phyloP scores from a whole-genome alignment of 495 filamentous ascomycete species.

The Penicillium macrosclerotiorum region DNA sequence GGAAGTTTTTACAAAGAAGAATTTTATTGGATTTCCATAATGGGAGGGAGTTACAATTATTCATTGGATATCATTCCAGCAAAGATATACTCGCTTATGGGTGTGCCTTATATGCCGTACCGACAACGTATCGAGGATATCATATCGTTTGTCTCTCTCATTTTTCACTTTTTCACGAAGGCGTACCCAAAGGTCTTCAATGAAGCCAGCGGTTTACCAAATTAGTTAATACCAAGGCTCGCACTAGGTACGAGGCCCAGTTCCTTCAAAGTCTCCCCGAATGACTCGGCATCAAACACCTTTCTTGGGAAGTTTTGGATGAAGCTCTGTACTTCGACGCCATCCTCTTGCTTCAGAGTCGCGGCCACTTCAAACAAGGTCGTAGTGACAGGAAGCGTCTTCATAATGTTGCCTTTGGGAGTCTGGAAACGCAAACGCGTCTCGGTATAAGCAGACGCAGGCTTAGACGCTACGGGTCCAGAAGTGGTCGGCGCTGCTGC shows the following conservation, averaged over 20 bases:
- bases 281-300: slow-evolving; percentile 74
- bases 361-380: slow-evolving; percentile 93
- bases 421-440: slow-evolving; percentile 81
- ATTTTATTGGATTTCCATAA: too few relatives aligned
- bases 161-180: slow-evolving; percentile 10
- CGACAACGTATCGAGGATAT: too few relatives aligned
- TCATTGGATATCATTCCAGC: too few relatives aligned
- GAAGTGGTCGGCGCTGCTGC: slow-evolving; percentile 37
- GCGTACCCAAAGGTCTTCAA: slow-evolving; percentile 1
- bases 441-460: slow-evolving; percentile 68
- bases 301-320: slow-evolving; percentile 85
- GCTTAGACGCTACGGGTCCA: slow-evolving; percentile 51
- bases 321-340: slow-evolving; percentile 68
- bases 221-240: slow-evolving; percentile 69
- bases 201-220: background rate
- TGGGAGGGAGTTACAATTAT: too few relatives aligned
- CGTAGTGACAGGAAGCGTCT: slow-evolving; percentile 78
- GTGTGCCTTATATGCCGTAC: background rate
- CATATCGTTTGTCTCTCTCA: too few relatives aligned
- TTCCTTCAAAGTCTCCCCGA: slow-evolving; percentile 88
- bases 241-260: slow-evolving; percentile 87
- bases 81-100: background rate
- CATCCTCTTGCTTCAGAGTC: slow-evolving; percentile 62
- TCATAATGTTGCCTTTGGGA: slow-evolving; percentile 68
- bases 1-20: background rate